Percentiles rank a stretch among this genome's conserved stretches.
These are phyloP conservation scores for Firmiana major DNA, from an alignment of 345 rosid genomes.

Conservation along the genomic window DNA sequence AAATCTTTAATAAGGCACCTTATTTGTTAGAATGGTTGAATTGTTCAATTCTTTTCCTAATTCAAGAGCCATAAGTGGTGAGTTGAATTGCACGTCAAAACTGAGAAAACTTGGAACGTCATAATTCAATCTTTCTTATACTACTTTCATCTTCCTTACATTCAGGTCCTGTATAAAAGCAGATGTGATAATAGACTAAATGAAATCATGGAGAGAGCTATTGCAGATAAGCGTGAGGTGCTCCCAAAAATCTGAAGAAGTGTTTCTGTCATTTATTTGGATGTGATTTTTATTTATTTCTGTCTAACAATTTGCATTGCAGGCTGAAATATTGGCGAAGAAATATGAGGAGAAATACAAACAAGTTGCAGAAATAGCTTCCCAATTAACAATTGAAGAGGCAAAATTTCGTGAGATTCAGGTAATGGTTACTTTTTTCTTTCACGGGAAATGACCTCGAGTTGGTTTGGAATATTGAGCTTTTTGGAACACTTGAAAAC, in stretches of 20 bases:
- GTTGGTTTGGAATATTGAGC: slow-evolving; percentile 2
- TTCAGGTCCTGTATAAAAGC: slow-evolving; percentile 85
- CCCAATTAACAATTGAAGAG: slow-evolving; percentile 91
- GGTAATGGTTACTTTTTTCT: slow-evolving; percentile 36
- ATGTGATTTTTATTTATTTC: slow-evolving; percentile 18
- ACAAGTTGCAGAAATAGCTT: slow-evolving; percentile 93
- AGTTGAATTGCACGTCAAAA: not conserved
- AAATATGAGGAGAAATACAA: slow-evolving; percentile 97
- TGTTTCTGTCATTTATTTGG: slow-evolving; percentile 7
- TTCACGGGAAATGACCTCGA: not conserved
- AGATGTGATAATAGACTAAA: slow-evolving; percentile 94
- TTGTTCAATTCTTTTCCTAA: not conserved
- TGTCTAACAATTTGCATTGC: slow-evolving; percentile 25
- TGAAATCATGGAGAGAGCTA: slow-evolving; percentile 92
- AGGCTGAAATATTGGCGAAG: slow-evolving; percentile 87
- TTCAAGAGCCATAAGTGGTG: not conserved
- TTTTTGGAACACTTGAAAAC: not conserved
- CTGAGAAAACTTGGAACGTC: slow-evolving; percentile 6
- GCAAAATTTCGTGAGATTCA: slow-evolving; percentile 90
- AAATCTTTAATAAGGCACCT: not conserved
- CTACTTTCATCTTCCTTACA: slow-evolving; percentile 1
- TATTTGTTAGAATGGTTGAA: not conserved
- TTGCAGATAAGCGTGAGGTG: slow-evolving; percentile 95
- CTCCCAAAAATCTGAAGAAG: slow-evolving; percentile 8
- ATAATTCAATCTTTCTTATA: slow-evolving; percentile 9